Conservation (phyloP, 2,329 filamentous ascomycete species). For the Didymella glomerata region DNA sequence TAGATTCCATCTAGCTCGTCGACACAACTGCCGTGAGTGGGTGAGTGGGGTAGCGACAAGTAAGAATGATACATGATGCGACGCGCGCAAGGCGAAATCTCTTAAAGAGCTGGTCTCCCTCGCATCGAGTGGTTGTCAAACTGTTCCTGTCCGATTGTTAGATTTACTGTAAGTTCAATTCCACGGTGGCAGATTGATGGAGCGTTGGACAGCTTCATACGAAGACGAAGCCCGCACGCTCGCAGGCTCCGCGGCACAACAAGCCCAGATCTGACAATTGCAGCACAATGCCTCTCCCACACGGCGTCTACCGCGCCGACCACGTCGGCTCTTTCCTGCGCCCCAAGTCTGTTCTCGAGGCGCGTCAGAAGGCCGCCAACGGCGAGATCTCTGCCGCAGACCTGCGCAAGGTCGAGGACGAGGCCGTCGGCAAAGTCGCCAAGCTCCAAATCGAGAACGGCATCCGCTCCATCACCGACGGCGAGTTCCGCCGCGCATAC, state of each 20-base stretch:
- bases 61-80: constrained; percentile 15
- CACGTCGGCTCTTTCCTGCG: constrained; percentile 66
- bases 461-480: constrained; percentile 62
- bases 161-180: not conserved
- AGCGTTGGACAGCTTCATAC: not conserved
- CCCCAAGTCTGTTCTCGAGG: constrained; percentile 59
- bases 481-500: constrained; percentile 65
- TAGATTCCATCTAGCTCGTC: constrained; percentile 5
- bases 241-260: not conserved
- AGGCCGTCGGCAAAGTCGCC: constrained; percentile 60
- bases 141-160: not conserved
- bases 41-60: constrained; percentile 41
- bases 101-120: constrained; percentile 10
- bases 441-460: constrained; percentile 60
- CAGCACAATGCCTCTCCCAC: constrained; percentile 49
- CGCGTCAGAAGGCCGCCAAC: constrained; percentile 58
- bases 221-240: not conserved
- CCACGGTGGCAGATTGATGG: not conserved
- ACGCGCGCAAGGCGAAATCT: constrained; percentile 1
- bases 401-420: constrained; percentile 62
- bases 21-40: constrained; percentile 46
- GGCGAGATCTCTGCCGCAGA: constrained; percentile 54
- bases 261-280: not conserved
- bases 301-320: constrained; percentile 58
- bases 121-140: not conserved